Base-by-base conservation (phyloP, 768 basidiomycete species). In the Xerocomus spinulosus region DNA sequence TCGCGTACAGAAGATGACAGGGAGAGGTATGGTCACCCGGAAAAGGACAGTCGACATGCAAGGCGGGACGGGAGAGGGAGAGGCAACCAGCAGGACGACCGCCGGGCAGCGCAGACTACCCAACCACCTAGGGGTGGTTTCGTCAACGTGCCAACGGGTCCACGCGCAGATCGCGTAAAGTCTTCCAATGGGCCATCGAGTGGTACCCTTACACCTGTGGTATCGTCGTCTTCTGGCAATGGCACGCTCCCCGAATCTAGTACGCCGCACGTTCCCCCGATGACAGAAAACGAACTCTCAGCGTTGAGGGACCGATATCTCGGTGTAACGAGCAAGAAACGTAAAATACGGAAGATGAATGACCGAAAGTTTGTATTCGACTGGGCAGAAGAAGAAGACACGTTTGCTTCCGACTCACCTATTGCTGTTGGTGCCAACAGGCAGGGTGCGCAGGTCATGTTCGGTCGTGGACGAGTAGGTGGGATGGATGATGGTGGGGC, bases 311-410 rank as follows among this genome's bases (percentile, higher is more conserved):
- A 93, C 20, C 82, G 95, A 30, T 98, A 99, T 66, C 83, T 99
- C 26, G 96, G 96, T 5, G 87, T 91, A 17, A 87, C 89, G 67
- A 90, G 83, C 68, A 93, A 94, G 77, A 94, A 93, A 71, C 85
- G 91, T 33, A 92, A 90, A 68, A 87, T 92, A 57, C 83, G 92
- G 46, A 94, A 93, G 71, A 92, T 89, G 80, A 91, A 88, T 62
- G 92, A 94, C 67, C 83, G 92, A 68, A 95, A 95, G 69, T 92
- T 98, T 63, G 90, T 95, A n/a, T 99, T 99, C 61, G 96, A 98
- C 66, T 99, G 96, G 96, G 93, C 95, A 61, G 83, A 84, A 41
- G 87, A 87, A 65, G 96, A 99, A 59, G 96, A 99, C 66, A 99
- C 96, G 13, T 85, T 88, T 60, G 73, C 80, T 8, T 81, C 78